Conservation (phyloP, 306 rosid genomes). For the Abrus pulchellus region DNA sequence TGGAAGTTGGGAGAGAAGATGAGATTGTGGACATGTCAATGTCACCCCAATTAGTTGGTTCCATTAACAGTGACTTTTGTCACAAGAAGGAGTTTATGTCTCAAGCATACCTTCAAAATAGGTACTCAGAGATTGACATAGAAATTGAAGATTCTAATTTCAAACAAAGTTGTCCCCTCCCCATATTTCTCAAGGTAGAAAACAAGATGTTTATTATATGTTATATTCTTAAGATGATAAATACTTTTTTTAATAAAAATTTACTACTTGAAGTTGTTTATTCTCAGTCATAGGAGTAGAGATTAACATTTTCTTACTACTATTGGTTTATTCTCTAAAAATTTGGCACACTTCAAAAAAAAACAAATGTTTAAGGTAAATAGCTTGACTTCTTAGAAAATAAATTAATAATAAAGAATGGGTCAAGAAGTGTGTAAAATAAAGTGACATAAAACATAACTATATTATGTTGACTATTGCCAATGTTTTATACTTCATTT, state of each 20-base stretch:
- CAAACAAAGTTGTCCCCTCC: constrained; percentile 72
- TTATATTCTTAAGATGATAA: too few species aligned
- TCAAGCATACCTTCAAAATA: too few species aligned
- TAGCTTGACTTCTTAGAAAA: neutral
- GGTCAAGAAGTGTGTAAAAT: neutral
- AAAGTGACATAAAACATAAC: neutral
- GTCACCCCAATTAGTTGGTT: constrained; percentile 62
- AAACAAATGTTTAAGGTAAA: too few species aligned
- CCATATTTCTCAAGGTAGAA: constrained; percentile 84
- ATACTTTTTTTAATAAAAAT: too few species aligned
- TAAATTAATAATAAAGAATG: neutral
- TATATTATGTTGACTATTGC: neutral
- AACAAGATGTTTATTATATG: too few species aligned
- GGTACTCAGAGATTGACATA: constrained; percentile 78
- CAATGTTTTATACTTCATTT: constrained; percentile 4
- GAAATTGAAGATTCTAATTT: constrained; percentile 51
- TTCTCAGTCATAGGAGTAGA: too few species aligned
- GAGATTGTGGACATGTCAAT: constrained; percentile 71
- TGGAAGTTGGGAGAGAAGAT: constrained; percentile 76
- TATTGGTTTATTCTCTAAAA: neutral
- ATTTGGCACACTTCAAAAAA: too few species aligned
- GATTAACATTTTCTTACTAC: neutral
- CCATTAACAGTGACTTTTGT: constrained; percentile 66
- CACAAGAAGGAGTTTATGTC: constrained; percentile 75
- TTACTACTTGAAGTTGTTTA: too few species aligned